Percentiles rank a stretch among this genome's conserved stretches.
These are phyloP conservation scores for Acer negundo DNA, from an alignment of 345 rosid species.

Conservation along the genomic window DNA sequence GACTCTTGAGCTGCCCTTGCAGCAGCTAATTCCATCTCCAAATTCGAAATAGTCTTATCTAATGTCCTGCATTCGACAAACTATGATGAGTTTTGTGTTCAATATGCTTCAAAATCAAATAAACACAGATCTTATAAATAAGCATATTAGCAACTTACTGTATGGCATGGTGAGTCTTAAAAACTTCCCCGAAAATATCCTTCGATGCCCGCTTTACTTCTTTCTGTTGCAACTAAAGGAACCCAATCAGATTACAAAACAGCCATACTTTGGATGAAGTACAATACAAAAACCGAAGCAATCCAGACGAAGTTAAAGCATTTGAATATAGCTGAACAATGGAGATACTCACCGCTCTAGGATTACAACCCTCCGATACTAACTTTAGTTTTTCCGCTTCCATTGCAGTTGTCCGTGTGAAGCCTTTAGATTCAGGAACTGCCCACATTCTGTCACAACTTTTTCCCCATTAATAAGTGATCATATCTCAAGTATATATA, in stretches of 20 bases:
- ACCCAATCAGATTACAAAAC: slow-evolving; percentile 37
- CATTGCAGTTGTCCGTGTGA: slow-evolving; percentile 53
- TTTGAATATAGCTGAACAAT: neutral
- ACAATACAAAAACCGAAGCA: slow-evolving; percentile 11
- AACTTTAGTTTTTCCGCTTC: slow-evolving; percentile 78
- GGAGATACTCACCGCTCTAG: slow-evolving; percentile 56
- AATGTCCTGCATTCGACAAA: slow-evolving; percentile 52
- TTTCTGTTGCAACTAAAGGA: slow-evolving; percentile 61
- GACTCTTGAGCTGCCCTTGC: slow-evolving; percentile 85
- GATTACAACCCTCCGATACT: slow-evolving; percentile 77
- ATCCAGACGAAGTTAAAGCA: neutral
- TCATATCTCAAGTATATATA: neutral
- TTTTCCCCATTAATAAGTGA: slow-evolving; percentile 16
- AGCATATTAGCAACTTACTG: slow-evolving; percentile 58
- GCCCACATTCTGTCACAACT: slow-evolving; percentile 65
- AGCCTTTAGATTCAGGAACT: slow-evolving; percentile 66
- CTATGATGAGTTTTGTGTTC: slow-evolving; percentile 17
- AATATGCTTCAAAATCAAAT: slow-evolving; percentile 6
- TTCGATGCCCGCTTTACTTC: slow-evolving; percentile 64
- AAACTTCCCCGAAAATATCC: slow-evolving; percentile 71
- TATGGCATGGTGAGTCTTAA: slow-evolving; percentile 72
- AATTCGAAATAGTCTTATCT: slow-evolving; percentile 90
- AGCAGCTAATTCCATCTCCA: slow-evolving; percentile 98
- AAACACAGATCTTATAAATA: neutral
- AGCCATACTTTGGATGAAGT: slow-evolving; percentile 6